These are phyloP conservation scores for Lagerstroemia speciosa DNA, from an alignment of 345 rosid species.

Conservation along the genomic window DNA sequence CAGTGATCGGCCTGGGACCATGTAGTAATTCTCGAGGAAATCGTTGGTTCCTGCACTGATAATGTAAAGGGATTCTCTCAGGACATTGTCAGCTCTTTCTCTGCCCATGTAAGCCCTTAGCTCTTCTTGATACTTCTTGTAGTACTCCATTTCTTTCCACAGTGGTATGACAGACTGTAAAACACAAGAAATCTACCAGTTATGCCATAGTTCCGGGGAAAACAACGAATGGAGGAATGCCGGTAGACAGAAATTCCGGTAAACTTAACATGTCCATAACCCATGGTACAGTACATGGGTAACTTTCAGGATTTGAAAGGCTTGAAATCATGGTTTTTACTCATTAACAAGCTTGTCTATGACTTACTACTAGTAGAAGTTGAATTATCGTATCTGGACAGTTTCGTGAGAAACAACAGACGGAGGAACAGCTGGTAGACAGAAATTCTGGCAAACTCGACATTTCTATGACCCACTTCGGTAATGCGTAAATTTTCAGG, in stretches of 20 bases:
- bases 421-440: too few species aligned
- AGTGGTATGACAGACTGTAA: conserved; percentile 49
- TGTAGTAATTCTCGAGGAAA: conserved; percentile 53
- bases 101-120: conserved; percentile 35
- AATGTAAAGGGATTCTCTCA: conserved; percentile 36
- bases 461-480: too few species aligned
- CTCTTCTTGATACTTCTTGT: conserved; percentile 37
- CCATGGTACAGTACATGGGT: too few species aligned
- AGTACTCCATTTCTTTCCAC: conserved; percentile 50
- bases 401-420: too few species aligned
- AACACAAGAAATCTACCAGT: neutral
- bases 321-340: neutral
- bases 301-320: too few species aligned
- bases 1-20: conserved; percentile 27
- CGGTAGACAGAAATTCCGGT: too few species aligned
- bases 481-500: too few species aligned
- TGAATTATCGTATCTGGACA: too few species aligned
- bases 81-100: conserved; percentile 18
- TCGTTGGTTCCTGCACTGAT: conserved; percentile 58
- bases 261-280: too few species aligned
- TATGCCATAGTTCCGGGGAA: neutral
- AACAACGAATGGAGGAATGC: too few species aligned
- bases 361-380: too few species aligned
- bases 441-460: too few species aligned
- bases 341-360: neutral